Evolutionary conservation across 2,329 filamentous ascomycete species (phyloP).

Genomic region (Penicillium concentricum): DNA sequence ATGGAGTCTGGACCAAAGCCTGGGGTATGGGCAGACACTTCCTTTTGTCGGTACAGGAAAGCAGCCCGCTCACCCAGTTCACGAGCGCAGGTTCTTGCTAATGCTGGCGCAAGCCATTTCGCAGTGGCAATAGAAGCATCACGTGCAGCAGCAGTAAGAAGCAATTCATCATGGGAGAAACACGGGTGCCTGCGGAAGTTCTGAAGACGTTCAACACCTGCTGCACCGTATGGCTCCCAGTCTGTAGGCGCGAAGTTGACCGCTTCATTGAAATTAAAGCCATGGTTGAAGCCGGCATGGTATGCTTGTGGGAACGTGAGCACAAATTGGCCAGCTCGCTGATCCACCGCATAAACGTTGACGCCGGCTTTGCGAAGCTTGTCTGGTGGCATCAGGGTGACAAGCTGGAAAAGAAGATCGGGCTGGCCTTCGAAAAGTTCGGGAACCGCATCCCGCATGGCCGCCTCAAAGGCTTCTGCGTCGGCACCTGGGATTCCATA

Average conservation of each 20-base stretch:
- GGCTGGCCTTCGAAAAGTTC: constrained; percentile 97
- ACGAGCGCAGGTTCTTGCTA: constrained; percentile 73
- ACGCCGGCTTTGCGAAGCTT: constrained; percentile 92
- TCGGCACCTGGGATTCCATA: constrained; percentile 95
- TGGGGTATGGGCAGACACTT: constrained; percentile 56
- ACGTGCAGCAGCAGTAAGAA: constrained; percentile 83
- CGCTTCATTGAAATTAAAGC: constrained; percentile 98
- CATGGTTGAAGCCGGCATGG: constrained; percentile 97
- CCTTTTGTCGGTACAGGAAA: constrained; percentile 67
- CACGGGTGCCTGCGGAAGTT: constrained; percentile 88
- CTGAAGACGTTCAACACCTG: constrained; percentile 81
- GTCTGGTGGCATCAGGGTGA: constrained; percentile 92
- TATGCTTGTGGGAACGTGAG: constrained; percentile 97
- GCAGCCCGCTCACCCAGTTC: constrained; percentile 67
- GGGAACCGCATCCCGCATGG: constrained; percentile 92
- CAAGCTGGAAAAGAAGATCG: constrained; percentile 91
- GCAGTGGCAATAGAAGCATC: constrained; percentile 83
- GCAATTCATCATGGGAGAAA: constrained; percentile 93
- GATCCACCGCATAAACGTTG: constrained; percentile 89
- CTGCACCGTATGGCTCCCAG: constrained; percentile 89
- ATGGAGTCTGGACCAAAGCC: constrained; percentile 49
- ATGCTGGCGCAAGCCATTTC: constrained; percentile 88
- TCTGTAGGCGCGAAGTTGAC: constrained; percentile 95
- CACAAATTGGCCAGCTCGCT: constrained; percentile 91
- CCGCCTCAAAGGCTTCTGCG: constrained; percentile 89